phyloP scores from a whole-genome alignment of 495 filamentous ascomycete genomes.

The Cetradonia linearis region DNA sequence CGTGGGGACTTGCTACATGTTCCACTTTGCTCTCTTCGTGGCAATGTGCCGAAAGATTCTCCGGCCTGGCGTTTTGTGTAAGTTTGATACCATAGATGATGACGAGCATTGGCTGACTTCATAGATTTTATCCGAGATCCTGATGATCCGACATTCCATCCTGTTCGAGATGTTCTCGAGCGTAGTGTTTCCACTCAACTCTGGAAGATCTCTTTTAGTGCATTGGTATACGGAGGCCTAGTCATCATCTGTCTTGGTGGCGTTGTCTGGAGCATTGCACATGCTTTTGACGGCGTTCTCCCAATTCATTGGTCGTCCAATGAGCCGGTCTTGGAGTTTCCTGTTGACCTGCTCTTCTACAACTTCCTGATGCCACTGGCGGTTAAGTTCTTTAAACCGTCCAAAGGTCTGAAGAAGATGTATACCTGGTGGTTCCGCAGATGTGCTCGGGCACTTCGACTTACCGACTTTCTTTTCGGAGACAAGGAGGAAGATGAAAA shows the following conservation, averaged over 20 bases:
- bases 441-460: conserved; percentile 67
- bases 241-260: conserved; percentile 90
- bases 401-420: conserved; percentile 67
- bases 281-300: conserved; percentile 55
- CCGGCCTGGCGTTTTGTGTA: conserved; percentile 83
- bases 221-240: conserved; percentile 86
- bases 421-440: conserved; percentile 95
- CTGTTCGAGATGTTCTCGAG: conserved; percentile 92
- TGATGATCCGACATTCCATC: conserved; percentile 97
- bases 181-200: conserved; percentile 86
- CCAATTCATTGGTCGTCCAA: conserved; percentile 89
- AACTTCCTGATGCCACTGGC: conserved; percentile 88
- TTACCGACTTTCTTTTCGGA: conserved; percentile 89
- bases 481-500: conserved; percentile 75
- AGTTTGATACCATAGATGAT: conserved; percentile 29
- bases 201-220: conserved; percentile 91
- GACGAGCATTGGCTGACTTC: conserved; percentile 25
- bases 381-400: conserved; percentile 71
- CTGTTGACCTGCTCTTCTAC: conserved; percentile 88
- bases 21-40: conserved; percentile 97
- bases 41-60: conserved; percentile 99
- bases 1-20: conserved; percentile 98
- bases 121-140: conserved; percentile 95
- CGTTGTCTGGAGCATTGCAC: conserved; percentile 83
- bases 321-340: conserved; percentile 86